A percentile compares a stretch with the other conserved stretches of the same genome.
Evolutionary conservation across 108 stramenopile species (phyloP).

Genomic region (Parmales sp.): DNA sequence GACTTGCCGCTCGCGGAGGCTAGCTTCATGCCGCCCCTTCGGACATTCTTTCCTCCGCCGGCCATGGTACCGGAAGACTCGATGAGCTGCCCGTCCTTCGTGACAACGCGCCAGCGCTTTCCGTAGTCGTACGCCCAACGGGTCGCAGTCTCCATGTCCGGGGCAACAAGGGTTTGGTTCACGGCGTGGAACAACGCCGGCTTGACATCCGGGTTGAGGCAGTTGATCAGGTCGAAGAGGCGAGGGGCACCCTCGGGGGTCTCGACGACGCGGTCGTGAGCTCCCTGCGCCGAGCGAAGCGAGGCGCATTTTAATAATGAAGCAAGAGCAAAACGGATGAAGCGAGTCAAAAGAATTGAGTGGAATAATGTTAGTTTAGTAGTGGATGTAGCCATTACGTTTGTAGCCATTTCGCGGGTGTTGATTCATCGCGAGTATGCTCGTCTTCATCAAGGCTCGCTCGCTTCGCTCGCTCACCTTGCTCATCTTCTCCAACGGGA

Average conservation of each 20-base stretch:
- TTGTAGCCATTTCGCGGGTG: too few species aligned
- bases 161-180: constrained; percentile 90
- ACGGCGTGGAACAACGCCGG: constrained; percentile 88
- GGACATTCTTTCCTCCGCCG: constrained; percentile 81
- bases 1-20: constrained; percentile 38
- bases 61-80: constrained; percentile 97
- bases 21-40: constrained; percentile 71
- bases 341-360: too few species aligned
- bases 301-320: too few species aligned
- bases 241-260: constrained; percentile 77
- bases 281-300: too few species aligned
- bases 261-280: constrained; percentile 65
- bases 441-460: too few species aligned
- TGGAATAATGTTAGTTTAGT: too few species aligned
- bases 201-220: constrained; percentile 51
- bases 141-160: constrained; percentile 82
- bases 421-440: too few species aligned
- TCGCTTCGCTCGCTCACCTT: too few species aligned
- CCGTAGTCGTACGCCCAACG: constrained; percentile 83
- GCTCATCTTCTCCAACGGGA: constrained; percentile 88
- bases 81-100: constrained; percentile 84
- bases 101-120: constrained; percentile 87
- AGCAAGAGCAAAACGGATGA: too few species aligned
- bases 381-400: too few species aligned
- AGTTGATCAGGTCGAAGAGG: constrained; percentile 80